Evolutionary conservation across 148 eudicot species (phyloP).

Genomic region (Silene conica): DNA sequence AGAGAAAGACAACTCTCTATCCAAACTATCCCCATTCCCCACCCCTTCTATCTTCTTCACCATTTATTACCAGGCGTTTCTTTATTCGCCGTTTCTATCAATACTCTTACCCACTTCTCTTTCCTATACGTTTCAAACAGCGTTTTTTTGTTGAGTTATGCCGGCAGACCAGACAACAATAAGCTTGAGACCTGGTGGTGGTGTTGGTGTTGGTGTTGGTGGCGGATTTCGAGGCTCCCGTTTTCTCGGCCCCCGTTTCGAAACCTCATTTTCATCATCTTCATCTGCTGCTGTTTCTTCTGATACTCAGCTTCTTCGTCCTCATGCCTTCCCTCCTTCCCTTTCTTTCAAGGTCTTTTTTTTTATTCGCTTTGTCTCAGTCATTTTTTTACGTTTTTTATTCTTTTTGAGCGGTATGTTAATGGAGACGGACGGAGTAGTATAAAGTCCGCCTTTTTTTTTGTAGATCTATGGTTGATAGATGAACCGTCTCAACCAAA

Average conservation of each 20-base stretch:
- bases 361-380: conserved; percentile 7
- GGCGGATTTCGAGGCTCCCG: conserved; percentile 45
- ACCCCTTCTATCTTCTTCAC: no score
- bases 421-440: no score
- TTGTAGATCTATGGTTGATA: background rate
- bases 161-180: conserved; percentile 88
- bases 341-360: conserved; percentile 47
- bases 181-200: conserved; percentile 90
- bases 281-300: conserved; percentile 24
- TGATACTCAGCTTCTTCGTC: conserved; percentile 62
- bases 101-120: no score
- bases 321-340: conserved; percentile 53
- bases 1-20: no score
- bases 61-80: no score
- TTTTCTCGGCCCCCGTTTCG: conserved; percentile 62
- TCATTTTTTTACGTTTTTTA: no score
- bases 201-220: conserved; percentile 27
- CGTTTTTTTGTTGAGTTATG: conserved; percentile 46
- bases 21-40: no score
- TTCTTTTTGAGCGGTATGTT: no score
- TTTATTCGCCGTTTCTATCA: conserved; percentile 10
- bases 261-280: conserved; percentile 39
- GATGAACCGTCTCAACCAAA: no score
- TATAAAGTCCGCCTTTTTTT: no score
- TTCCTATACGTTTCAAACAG: background rate